Evolutionary conservation across 164 flowering plant genomes (phyloP).

Genomic region (Chimonanthus salicifolius): DNA sequence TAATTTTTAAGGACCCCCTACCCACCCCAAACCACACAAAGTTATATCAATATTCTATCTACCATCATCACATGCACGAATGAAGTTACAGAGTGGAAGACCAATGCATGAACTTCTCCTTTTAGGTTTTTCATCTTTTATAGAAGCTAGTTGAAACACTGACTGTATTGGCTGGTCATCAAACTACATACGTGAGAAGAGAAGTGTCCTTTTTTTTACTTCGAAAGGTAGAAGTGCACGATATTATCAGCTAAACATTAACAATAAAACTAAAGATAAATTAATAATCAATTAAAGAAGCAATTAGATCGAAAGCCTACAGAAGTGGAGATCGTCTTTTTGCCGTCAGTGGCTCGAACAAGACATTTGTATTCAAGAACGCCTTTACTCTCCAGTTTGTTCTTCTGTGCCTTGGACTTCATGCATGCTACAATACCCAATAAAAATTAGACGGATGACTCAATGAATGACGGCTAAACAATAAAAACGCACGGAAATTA

Average conservation of each 20-base stretch:
- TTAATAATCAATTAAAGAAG: neutral
- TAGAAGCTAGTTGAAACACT: neutral
- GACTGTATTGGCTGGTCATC: neutral
- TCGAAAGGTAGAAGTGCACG: too few species aligned
- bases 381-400: slow-evolving; percentile 49
- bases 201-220: neutral
- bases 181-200: neutral
- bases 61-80: too few species aligned
- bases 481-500: neutral
- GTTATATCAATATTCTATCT: too few species aligned
- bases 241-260: neutral
- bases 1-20: too few species aligned
- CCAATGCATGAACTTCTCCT: too few species aligned
- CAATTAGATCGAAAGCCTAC: slow-evolving; percentile 25
- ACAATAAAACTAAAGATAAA: neutral
- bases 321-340: slow-evolving; percentile 73
- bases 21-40: too few species aligned
- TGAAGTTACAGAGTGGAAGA: too few species aligned
- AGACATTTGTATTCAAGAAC: slow-evolving; percentile 70
- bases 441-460: neutral
- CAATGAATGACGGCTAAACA: neutral
- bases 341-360: slow-evolving; percentile 72
- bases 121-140: neutral
- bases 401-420: slow-evolving; percentile 56
- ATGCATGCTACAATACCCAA: slow-evolving; percentile 45